Percentiles rank a stretch among this genome's conserved stretches.
phyloP scores from a whole-genome alignment of 441 rosid genomes.

The Cnidoscolus chayamansa region DNA sequence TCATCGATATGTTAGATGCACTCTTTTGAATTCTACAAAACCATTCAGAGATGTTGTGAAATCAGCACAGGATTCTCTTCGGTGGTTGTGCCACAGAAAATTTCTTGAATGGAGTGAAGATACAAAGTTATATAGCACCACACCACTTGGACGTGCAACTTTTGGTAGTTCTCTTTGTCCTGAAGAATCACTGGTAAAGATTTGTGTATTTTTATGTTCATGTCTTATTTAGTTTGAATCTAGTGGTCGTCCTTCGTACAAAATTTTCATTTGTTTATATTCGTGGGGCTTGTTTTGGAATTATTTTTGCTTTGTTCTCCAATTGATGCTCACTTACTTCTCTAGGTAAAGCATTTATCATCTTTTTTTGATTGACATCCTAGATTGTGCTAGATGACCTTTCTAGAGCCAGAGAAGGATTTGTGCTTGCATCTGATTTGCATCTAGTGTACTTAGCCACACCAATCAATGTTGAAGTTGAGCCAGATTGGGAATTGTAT shows the following conservation, averaged over 20 bases:
- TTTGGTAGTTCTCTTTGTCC: constrained; percentile 99
- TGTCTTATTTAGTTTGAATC: background rate
- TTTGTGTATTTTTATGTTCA: constrained; percentile 19
- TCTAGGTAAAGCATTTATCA: constrained; percentile 1
- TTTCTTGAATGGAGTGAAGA: constrained; percentile 97
- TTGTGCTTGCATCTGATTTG: constrained; percentile 96
- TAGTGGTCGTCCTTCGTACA: background rate
- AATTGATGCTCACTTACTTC: constrained; percentile 18
- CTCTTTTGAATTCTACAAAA: constrained; percentile 94
- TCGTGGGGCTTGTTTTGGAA: constrained; percentile 7
- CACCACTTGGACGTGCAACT: constrained; percentile 98
- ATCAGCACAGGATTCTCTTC: constrained; percentile 98
- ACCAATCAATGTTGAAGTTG: constrained; percentile 90
- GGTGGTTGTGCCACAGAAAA: constrained; percentile 90
- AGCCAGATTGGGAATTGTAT: constrained; percentile 96
- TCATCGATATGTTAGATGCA: constrained; percentile 93
- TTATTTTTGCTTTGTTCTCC: constrained; percentile 8
- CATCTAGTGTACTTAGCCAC: constrained; percentile 91
- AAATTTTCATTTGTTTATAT: background rate
- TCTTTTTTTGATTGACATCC: constrained; percentile 24
- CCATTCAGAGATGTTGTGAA: constrained; percentile 90
- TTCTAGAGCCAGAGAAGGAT: constrained; percentile 94
- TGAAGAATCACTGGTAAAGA: constrained; percentile 90
- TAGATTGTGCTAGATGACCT: constrained; percentile 98
- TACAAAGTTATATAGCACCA: constrained; percentile 74